Base-by-base conservation (phyloP, 495 filamentous ascomycete genomes). In the Xylaria venustula region DNA sequence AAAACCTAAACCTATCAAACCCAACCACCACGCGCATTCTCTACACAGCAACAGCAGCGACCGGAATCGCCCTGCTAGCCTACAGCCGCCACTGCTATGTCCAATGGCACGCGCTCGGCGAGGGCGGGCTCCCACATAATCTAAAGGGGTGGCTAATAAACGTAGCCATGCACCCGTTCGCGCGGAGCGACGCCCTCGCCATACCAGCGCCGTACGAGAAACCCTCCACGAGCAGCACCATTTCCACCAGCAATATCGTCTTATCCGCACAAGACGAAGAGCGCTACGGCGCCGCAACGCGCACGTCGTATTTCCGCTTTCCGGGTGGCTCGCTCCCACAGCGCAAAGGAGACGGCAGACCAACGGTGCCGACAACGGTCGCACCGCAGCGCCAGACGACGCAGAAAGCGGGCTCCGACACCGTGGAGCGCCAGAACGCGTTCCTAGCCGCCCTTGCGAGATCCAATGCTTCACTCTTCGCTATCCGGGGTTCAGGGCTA, bases 41-140 rank as follows among this genome's bases (percentile, higher is more conserved):
- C 53, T 55, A 55, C 53, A 55, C 53, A 0, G 26, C 53, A 7
- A 7, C 25, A 9, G 1, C 32, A 19, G 17, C 52, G 14, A 46
- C 51, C 41, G 34, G 32, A 47, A n/a, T 54, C 52, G n/a, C 56
- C 8, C 67, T 63, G 5, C 49, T 70, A 9, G 44, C 53, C 1
- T 62, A 61, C 54, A 41, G 52, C 1, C 23, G 54, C 52, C 50
- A 48, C 41, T 65, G 61, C 55, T 76, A 76, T 65, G 25, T 30
- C 3, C 56, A 60, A 23, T 76, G 64, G 69, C 66, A 75, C 36
- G 66, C 71, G 7, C 69, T 77, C 55, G 75, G 75, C 36, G 66
- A 60, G 20, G 73, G 74, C 60, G 76, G 76, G 41, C 37, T 77
- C 4, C 76, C 76, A 19, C 61, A 71, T 59, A 71, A 75, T 55